Conservation (phyloP, 345 rosid species). For the Eucalyptus marginata region DNA sequence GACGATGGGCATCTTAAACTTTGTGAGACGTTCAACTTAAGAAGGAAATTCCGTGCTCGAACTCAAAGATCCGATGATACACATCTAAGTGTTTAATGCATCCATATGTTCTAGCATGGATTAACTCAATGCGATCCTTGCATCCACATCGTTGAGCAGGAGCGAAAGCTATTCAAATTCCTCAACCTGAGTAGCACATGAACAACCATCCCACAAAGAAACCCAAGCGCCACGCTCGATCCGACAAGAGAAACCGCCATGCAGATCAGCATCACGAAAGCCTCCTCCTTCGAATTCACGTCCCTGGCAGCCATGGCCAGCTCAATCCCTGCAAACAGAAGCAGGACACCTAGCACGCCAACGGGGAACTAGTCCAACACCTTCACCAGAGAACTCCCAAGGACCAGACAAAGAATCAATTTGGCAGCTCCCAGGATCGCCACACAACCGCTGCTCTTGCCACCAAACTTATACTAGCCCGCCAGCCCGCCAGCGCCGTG, state of each 20-base stretch:
- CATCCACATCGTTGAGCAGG: neutral
- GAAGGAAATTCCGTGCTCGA: neutral
- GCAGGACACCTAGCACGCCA: conserved; percentile 55
- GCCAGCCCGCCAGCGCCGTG: conserved; percentile 83
- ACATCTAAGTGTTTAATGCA: neutral
- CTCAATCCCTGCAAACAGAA: conserved; percentile 71
- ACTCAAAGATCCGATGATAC: neutral
- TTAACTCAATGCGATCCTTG: neutral
- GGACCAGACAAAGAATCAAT: conserved; percentile 37
- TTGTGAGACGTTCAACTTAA: neutral
- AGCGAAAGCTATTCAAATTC: neutral
- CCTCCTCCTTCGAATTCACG: conserved; percentile 62
- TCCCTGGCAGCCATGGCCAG: conserved; percentile 72
- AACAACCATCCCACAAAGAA: conserved; percentile 45
- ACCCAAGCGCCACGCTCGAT: conserved; percentile 64
- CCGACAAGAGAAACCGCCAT: conserved; percentile 49
- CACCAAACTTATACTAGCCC: conserved; percentile 80
- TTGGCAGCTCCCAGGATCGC: conserved; percentile 60
- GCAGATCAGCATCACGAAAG: conserved; percentile 59
- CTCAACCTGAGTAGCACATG: conserved; percentile 43
- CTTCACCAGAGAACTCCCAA: conserved; percentile 60
- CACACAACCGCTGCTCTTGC: conserved; percentile 77
- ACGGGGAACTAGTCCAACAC: conserved; percentile 64
- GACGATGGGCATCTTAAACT: neutral
- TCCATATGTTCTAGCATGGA: neutral